Conservation (phyloP, 768 basidiomycete genomes). For the Rubroboletus pulcherrimus region DNA sequence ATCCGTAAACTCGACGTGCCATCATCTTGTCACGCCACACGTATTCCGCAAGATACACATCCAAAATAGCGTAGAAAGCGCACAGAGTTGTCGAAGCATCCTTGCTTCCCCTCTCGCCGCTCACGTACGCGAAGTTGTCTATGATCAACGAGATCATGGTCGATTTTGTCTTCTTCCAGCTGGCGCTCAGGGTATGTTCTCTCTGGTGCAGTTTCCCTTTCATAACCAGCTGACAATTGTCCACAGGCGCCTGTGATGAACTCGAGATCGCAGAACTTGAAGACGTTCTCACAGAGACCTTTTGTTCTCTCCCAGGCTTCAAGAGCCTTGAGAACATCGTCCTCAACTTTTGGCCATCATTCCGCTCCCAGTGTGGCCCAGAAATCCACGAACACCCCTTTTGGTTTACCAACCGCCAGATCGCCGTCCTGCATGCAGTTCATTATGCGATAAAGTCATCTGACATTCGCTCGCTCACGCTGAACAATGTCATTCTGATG, state of each 20-base stretch:
- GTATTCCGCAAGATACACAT: constrained; percentile 23
- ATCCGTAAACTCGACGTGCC: constrained; percentile 24
- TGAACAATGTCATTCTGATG: constrained; percentile 28
- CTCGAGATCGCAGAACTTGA: constrained; percentile 32
- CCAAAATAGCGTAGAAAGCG: constrained; percentile 25
- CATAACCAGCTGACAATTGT: neutral
- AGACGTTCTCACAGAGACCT: constrained; percentile 26
- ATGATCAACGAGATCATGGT: constrained; percentile 26
- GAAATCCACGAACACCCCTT: constrained; percentile 29
- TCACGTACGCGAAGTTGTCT: constrained; percentile 28
- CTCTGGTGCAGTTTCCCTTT: no score
- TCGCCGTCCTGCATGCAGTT: constrained; percentile 22
- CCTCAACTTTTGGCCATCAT: constrained; percentile 32
- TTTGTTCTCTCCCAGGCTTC: constrained; percentile 19
- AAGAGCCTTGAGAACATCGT: constrained; percentile 19
- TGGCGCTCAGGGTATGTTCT: constrained; percentile 10
- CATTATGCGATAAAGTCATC: constrained; percentile 22
- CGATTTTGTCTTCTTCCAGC: constrained; percentile 22
- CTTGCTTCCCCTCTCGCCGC: constrained; percentile 21
- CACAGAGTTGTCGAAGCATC: constrained; percentile 23
- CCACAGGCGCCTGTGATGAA: constrained; percentile 21
- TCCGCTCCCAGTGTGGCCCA: constrained; percentile 18
- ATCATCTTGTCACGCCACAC: constrained; percentile 25
- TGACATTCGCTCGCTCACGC: constrained; percentile 18
- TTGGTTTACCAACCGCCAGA: constrained; percentile 31